Percentiles rank a stretch among this genome's conserved stretches.
These are phyloP conservation scores for Rhizophlyctis rosea DNA, from an alignment of 192 early-diverging fungal genomes.

Conservation along the genomic window DNA sequence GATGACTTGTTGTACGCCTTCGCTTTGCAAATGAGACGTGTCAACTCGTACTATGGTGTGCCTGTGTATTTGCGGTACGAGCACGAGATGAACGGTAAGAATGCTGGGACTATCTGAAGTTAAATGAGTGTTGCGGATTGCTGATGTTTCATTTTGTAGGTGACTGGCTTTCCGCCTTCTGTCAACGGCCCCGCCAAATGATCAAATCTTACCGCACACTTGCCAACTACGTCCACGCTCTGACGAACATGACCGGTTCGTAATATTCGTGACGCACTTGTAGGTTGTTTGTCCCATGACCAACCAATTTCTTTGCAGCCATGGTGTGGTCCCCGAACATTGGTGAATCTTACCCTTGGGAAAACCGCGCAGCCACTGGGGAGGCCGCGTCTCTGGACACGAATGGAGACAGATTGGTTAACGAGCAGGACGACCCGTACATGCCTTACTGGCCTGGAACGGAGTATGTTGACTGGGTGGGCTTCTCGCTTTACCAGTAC, in stretches of 20 bases:
- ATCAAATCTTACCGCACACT: constrained; percentile 15
- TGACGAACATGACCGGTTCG: constrained; percentile 40
- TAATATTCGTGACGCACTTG: neutral
- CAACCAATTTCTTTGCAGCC: constrained; percentile 14
- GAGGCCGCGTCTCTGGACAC: constrained; percentile 33
- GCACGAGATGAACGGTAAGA: constrained; percentile 47
- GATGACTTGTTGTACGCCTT: constrained; percentile 17
- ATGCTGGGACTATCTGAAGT: neutral
- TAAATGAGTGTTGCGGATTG: neutral
- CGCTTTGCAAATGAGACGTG: constrained; percentile 5
- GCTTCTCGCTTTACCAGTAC: constrained; percentile 38
- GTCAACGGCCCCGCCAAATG: constrained; percentile 22
- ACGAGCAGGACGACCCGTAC: constrained; percentile 36
- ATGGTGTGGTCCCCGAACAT: constrained; percentile 45
- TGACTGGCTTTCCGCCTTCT: neutral
- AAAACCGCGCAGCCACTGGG: neutral
- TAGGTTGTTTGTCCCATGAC: neutral
- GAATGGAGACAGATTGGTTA: constrained; percentile 31
- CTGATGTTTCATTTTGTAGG: neutral
- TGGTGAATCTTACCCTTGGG: constrained; percentile 36
- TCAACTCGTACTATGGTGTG: constrained; percentile 33
- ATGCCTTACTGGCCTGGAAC: constrained; percentile 31
- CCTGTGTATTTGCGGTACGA: constrained; percentile 36
- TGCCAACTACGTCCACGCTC: constrained; percentile 9
- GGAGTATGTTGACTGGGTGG: constrained; percentile 49